These are phyloP conservation scores for Sphagnum tenellum DNA, from an alignment of 225 moss, liverwort and hornwort genomes.

Conservation along the genomic window DNA sequence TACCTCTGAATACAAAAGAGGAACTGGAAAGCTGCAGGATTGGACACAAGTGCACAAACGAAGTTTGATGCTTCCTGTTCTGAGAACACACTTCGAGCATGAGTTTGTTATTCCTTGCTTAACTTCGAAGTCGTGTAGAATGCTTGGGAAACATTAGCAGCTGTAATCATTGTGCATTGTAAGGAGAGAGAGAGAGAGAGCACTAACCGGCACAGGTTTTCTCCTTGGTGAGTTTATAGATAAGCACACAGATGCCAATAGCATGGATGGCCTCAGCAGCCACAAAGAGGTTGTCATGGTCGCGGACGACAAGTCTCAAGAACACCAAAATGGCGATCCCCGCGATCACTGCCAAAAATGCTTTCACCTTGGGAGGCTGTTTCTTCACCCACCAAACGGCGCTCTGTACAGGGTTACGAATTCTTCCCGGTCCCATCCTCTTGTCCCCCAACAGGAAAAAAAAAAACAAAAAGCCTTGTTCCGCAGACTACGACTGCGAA, in stretches of 20 bases:
- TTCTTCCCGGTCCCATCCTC: constrained; percentile 15
- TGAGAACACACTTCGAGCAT: no score
- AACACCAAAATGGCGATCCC: constrained; percentile 50
- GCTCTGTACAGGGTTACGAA: constrained; percentile 28
- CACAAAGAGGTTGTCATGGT: constrained; percentile 45
- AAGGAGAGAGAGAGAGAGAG: neutral
- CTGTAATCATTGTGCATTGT: no score
- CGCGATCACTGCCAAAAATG: constrained; percentile 11
- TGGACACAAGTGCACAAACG: no score
- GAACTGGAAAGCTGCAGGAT: no score
- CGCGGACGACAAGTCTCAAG: constrained; percentile 35
- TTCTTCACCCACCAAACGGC: constrained; percentile 54
- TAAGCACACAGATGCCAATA: constrained; percentile 39
- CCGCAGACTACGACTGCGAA: no score
- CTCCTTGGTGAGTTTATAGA: constrained; percentile 72
- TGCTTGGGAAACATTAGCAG: no score
- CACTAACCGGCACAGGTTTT: constrained; percentile 53
- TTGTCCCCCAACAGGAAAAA: neutral
- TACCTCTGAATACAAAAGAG: no score
- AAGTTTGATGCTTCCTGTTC: no score
- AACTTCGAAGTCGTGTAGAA: no score
- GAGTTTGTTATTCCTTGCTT: no score
- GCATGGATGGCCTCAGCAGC: constrained; percentile 50
- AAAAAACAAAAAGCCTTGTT: no score
- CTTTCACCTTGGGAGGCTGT: constrained; percentile 35